phyloP scores from a whole-genome alignment of 2,329 filamentous ascomycete species.

The Keithomyces neogunnii region DNA sequence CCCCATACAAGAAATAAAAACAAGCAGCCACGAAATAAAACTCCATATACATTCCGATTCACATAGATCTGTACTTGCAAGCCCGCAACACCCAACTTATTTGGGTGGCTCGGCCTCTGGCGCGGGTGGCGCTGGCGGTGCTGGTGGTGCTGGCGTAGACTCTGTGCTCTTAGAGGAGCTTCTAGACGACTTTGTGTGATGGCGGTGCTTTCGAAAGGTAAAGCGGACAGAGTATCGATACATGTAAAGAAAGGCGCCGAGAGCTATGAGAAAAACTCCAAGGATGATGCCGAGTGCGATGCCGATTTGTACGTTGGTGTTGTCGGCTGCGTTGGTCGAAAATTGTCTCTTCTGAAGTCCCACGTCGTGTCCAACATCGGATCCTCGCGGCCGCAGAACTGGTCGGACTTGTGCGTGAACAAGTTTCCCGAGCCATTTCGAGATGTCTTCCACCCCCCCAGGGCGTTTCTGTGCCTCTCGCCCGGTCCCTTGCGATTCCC shows the following conservation, averaged over 20 bases:
- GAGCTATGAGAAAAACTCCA: conserved; percentile 28
- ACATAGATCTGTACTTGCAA: neutral
- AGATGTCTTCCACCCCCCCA: neutral
- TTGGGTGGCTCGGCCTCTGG: neutral
- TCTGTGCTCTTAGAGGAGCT: conserved; percentile 19
- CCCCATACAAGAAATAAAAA: too few relatives aligned
- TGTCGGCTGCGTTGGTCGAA: conserved; percentile 17
- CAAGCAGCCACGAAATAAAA: neutral
- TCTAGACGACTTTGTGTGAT: conserved; percentile 21
- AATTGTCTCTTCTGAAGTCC: conserved; percentile 16
- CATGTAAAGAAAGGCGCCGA: conserved; percentile 28
- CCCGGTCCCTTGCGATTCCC: neutral
- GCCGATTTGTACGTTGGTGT: conserved; percentile 33
- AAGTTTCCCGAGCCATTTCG: neutral
- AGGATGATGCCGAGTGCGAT: conserved; percentile 33
- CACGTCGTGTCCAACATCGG: neutral
- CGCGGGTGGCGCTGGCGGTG: conserved; percentile 7
- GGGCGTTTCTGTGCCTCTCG: neutral
- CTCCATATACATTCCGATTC: neutral
- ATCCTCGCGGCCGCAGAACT: neutral
- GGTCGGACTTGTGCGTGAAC: too few relatives aligned
- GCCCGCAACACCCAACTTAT: neutral
- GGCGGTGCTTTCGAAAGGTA: conserved; percentile 17
- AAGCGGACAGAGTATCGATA: conserved; percentile 31
- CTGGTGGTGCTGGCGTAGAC: conserved; percentile 6